Evolutionary conservation across 2,329 filamentous ascomycete genomes (phyloP).

Genomic region (Mollisia scopiformis): DNA sequence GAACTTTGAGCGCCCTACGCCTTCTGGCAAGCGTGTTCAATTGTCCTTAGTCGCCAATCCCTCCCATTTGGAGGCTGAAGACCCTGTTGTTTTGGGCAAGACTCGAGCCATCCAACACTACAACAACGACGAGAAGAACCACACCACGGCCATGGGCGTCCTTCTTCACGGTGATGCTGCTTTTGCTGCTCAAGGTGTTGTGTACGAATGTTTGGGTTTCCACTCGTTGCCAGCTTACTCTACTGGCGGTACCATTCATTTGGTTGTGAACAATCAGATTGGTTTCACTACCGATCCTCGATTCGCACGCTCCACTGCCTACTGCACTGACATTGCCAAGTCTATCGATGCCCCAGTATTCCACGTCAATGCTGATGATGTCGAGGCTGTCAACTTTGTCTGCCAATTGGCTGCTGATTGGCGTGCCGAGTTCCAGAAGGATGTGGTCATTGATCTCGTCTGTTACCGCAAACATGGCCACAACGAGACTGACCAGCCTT

Average conservation of each 20-base stretch:
- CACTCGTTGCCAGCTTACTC: constrained; percentile 94
- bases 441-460: constrained; percentile 96
- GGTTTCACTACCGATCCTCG: constrained; percentile 98
- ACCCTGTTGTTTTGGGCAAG: constrained; percentile 96
- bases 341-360: constrained; percentile 98
- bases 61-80: constrained; percentile 96
- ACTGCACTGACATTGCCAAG: constrained; percentile 99
- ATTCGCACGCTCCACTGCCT: constrained; percentile 94
- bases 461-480: constrained; percentile 99
- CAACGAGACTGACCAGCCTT: constrained; percentile 99
- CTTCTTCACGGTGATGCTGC: constrained; percentile 96
- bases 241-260: constrained; percentile 94
- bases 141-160: constrained; percentile 91
- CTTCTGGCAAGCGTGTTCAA: constrained; percentile 98
- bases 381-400: constrained; percentile 97
- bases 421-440: constrained; percentile 98
- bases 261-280: constrained; percentile 99
- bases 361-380: constrained; percentile 98
- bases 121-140: constrained; percentile 93
- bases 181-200: constrained; percentile 93
- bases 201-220: constrained; percentile 99
- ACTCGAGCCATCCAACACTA: constrained; percentile 98
- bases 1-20: constrained; percentile 99
- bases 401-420: constrained; percentile 97
- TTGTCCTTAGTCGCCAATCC: constrained; percentile 97